Evolutionary conservation across 805 yeast species (phyloP), one percentile per base, ranked within the genome.

Genomic region (Pichia scutulata): DNA sequence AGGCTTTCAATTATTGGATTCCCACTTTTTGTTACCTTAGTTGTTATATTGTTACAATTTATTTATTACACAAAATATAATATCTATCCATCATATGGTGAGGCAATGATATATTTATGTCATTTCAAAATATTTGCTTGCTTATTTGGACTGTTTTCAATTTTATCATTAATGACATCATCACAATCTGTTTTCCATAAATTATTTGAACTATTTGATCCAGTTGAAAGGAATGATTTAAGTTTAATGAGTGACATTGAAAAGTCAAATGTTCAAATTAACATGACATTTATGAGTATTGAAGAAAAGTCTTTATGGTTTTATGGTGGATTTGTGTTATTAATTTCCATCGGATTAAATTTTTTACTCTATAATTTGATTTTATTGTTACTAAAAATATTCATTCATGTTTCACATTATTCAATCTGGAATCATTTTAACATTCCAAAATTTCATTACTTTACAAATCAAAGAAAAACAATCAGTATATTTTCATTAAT

Each of bases 1-100:
- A 74, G 99, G 59, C 73, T 92, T 14, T 80, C 86, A 1, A 69
- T 85, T 40, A 83, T 86, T 4, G 75, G 89, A 1, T 74, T 86
- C 48, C 89, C 95, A 3, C 70, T 84, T 1, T 78, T 80, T 39
- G 69, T 86, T 18, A 73, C 82, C 1, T 65, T 80, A 0, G 50
- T 79, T 18, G 75, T 77, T 0, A 55, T 84, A 43, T 58, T 77
- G 2, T 58, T 79, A 21, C 97, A 90, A 62, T 69, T 84, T 47
- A 58, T 58, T 36, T 57, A 60, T 19, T 83, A 73, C 59, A 61
- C 70, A 47, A 53, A 66, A 33, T 65, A 67, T 22, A 69, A 65
- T 2, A 58, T 56, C 0, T 79, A 73, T 56, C 70, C 77, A 2
- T 60, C 74, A 1, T 74, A 80, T 57, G 70, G 70, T 36, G 70